Evolutionary conservation across 345 rosid species (phyloP).

Genomic region (Linum usitatissimum): DNA sequence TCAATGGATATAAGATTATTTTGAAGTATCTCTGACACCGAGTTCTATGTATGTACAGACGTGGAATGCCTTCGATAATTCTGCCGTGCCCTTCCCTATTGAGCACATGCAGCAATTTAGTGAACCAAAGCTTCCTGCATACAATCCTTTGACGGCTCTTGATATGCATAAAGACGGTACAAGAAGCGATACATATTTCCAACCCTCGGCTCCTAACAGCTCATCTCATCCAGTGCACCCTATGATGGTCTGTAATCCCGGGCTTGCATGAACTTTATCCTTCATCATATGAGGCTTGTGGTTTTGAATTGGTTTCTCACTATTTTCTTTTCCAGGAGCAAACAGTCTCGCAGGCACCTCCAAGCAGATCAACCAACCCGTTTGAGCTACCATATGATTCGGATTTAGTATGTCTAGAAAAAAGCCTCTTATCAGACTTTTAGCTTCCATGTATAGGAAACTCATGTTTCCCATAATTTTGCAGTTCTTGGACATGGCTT

Average conservation of each 20-base stretch:
- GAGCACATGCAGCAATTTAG: conserved; percentile 23
- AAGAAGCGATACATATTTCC: conserved; percentile 21
- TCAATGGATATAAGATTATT: neutral
- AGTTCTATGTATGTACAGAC: conserved; percentile 34
- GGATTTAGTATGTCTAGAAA: conserved; percentile 35
- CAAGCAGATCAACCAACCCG: conserved; percentile 65
- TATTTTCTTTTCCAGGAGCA: conserved; percentile 37
- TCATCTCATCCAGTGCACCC: conserved; percentile 26
- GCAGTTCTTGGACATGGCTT: conserved; percentile 80
- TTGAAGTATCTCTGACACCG: neutral
- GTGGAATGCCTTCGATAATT: conserved; percentile 67
- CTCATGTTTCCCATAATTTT: conserved; percentile 15
- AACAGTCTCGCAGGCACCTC: conserved; percentile 23
- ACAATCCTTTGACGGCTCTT: conserved; percentile 23
- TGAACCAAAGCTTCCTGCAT: conserved; percentile 26
- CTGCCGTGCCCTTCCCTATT: conserved; percentile 26
- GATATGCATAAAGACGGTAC: conserved; percentile 31
- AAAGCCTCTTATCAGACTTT: neutral
- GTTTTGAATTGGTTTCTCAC: conserved; percentile 3
- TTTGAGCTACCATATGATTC: conserved; percentile 84
- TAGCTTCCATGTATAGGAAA: neutral
- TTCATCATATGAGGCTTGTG: neutral
- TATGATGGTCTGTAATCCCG: conserved; percentile 29
- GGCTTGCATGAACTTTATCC: neutral
- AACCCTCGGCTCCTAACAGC: conserved; percentile 20